Evolutionary conservation across 2,329 filamentous ascomycete species (phyloP).

Genomic region (Hymenoscyphus fraxineus): DNA sequence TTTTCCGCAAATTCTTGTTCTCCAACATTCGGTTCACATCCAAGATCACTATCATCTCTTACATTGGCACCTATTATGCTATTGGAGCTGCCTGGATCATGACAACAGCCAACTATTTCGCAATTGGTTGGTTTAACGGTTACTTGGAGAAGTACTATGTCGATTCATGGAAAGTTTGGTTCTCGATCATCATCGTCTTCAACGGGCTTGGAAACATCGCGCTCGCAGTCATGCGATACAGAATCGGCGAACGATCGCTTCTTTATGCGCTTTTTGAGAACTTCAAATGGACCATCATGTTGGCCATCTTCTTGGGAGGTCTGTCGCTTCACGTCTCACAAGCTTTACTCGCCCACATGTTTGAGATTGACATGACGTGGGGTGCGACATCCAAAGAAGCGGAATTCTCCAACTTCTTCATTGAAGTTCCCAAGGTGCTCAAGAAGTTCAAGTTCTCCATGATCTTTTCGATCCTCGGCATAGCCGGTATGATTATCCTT

Average conservation of each 20-base stretch:
- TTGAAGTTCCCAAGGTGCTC: conserved; percentile 74
- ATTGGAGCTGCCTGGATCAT: conserved; percentile 73
- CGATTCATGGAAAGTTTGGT: conserved; percentile 76
- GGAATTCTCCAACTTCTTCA: conserved; percentile 79
- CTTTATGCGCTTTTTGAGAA: conserved; percentile 56
- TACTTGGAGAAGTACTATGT: conserved; percentile 78
- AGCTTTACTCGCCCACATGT: conserved; percentile 77
- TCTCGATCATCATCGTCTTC: conserved; percentile 76
- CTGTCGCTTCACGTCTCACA: conserved; percentile 77
- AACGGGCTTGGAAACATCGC: conserved; percentile 70
- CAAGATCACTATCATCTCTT: conserved; percentile 72
- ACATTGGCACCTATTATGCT: conserved; percentile 78
- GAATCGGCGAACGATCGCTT: conserved; percentile 60
- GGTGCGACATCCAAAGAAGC: conserved; percentile 80
- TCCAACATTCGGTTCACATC: conserved; percentile 72
- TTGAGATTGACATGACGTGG: conserved; percentile 83
- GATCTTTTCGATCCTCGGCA: conserved; percentile 44
- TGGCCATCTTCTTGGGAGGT: conserved; percentile 79
- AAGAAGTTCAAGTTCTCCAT: conserved; percentile 61
- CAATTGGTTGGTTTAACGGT: conserved; percentile 72
- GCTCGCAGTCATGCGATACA: conserved; percentile 69
- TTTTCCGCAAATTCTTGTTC: conserved; percentile 70
- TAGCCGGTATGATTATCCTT: conserved; percentile 59
- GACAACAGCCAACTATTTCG: conserved; percentile 70
- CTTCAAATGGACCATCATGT: conserved; percentile 69